Conservation (phyloP, 106 monocot species). For the Phalaenopsis equestris region DNA sequence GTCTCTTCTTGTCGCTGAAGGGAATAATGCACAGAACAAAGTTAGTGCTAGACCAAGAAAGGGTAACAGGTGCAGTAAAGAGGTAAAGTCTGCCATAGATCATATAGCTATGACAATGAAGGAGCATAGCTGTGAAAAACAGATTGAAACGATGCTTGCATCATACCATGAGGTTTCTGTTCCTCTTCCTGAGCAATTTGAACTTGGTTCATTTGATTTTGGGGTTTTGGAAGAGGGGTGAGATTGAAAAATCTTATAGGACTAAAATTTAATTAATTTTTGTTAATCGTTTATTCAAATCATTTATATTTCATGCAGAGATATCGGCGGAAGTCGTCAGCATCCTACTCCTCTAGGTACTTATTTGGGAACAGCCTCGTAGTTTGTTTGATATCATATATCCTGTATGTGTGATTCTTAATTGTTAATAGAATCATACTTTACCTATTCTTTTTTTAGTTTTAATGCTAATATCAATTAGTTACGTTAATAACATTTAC, state of each 20-base stretch:
- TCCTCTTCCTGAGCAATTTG: constrained; percentile 44
- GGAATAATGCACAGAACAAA: constrained; percentile 8
- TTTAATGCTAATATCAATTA: not conserved
- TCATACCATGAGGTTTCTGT: constrained; percentile 18
- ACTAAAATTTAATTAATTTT: not conserved
- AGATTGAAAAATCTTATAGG: constrained; percentile 14
- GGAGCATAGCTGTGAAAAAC: constrained; percentile 8
- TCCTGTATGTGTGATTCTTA: not conserved
- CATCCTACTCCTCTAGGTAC: constrained; percentile 26
- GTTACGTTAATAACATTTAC: not conserved
- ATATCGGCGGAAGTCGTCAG: constrained; percentile 9
- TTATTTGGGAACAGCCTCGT: not conserved
- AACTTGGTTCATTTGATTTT: constrained; percentile 73
- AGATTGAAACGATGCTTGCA: constrained; percentile 23
- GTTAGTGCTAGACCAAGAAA: not conserved
- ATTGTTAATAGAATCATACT: not conserved
- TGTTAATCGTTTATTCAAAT: not conserved
- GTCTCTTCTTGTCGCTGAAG: constrained; percentile 11
- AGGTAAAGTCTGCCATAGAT: not conserved
- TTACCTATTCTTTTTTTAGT: not conserved
- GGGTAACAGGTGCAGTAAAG: not conserved
- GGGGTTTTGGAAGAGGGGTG: constrained; percentile 45
- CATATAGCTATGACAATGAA: not conserved
- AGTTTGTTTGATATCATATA: not conserved
- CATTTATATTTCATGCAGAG: constrained; percentile 12